phyloP scores from a whole-genome alignment of 305 asterid genomes.

The Ajuga reptans region DNA sequence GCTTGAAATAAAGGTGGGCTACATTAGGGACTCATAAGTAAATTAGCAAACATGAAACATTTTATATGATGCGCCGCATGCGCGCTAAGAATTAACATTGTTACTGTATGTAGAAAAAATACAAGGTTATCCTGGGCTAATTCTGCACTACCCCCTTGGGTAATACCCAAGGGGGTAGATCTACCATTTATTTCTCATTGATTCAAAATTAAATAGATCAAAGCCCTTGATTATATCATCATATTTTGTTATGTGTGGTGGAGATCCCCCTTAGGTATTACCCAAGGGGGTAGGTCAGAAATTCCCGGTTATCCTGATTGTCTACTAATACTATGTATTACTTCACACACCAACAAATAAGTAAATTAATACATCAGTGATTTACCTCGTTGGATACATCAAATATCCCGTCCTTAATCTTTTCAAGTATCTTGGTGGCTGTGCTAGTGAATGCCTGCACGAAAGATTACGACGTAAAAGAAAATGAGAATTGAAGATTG shows the following conservation, averaged over 20 bases:
- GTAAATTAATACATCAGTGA: background rate
- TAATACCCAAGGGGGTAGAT: no score
- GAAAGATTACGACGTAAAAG: background rate
- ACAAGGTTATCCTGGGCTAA: background rate
- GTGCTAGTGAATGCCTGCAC: constrained; percentile 61
- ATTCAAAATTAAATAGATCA: no score
- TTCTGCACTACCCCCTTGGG: no score
- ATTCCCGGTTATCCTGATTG: background rate
- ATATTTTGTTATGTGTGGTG: no score
- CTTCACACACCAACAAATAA: background rate
- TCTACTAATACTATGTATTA: background rate
- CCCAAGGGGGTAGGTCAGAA: no score
- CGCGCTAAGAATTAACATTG: background rate
- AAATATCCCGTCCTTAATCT: constrained; percentile 71
- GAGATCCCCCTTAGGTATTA: no score
- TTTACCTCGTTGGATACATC: constrained; percentile 72
- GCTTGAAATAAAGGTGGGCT: background rate
- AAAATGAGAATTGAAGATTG: background rate
- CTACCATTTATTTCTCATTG: no score
- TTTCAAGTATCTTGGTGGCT: constrained; percentile 64
- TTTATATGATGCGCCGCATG: background rate
- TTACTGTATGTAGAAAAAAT: background rate
- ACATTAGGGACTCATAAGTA: background rate
- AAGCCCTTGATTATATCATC: no score
- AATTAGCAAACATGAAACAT: background rate